Evolutionary conservation across 257 asterid genomes (phyloP).

Genomic region (Solanum megistacrolobum): DNA sequence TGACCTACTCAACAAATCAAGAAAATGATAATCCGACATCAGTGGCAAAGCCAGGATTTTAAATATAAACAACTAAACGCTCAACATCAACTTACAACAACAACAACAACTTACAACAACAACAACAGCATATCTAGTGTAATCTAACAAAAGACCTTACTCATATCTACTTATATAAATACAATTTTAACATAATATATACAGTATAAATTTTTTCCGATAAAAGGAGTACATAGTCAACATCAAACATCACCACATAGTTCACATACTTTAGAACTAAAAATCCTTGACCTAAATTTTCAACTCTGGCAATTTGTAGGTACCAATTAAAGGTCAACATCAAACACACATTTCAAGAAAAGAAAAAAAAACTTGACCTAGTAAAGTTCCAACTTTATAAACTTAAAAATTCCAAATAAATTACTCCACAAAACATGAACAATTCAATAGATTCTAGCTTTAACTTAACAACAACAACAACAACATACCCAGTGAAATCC

Average conservation of each 20-base stretch:
- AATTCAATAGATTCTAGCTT: neutral
- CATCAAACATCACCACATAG: neutral
- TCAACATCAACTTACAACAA: neutral
- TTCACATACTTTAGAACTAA: neutral
- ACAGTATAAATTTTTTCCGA: neutral
- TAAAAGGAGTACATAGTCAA: neutral
- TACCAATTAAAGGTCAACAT: neutral
- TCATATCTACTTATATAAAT: neutral
- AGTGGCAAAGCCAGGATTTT: neutral
- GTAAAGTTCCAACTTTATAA: neutral
- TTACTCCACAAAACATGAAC: neutral
- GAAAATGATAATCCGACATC: neutral
- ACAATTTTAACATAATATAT: neutral
- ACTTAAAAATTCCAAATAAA: neutral
- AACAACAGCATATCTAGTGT: neutral
- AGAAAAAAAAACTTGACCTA: neutral
- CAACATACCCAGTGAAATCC: fast-evolving
- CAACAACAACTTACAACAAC: no score
- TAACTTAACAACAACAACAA: neutral
- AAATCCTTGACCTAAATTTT: neutral
- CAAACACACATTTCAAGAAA: neutral
- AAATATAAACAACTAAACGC: neutral
- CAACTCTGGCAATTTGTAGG: neutral
- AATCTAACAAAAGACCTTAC: neutral
- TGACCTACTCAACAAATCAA: neutral